Base-by-base conservation (phyloP, 148 eudicot species). In the Camellia lanceoleosa region DNA sequence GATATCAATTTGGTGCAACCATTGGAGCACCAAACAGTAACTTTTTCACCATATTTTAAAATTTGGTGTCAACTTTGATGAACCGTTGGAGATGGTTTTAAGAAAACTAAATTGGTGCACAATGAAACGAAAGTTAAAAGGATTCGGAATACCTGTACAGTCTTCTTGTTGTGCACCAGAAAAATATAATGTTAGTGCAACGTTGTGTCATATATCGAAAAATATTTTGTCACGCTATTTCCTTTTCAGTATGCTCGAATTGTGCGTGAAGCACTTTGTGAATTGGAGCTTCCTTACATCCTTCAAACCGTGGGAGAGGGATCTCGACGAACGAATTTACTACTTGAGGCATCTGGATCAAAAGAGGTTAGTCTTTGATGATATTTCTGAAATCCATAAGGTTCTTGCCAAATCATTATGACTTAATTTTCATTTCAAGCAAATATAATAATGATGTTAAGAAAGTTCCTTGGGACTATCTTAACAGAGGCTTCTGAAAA, bases 211-310 rank as follows among this genome's bases (percentile, higher is more conserved):
- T 78, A 30, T 59, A 14, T 52, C 38, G 1, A 30, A 55, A 66
- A 6, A n/a, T 65, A 5, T 47, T 56, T 38, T 58, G 59, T 68
- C 11, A 60, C 16, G 46, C 42, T 43, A n/a, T 46, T 80, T 5
- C 16, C 68, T 56, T 76, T 59, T 73, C 80, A 89, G 92, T 79
- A 87, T 85, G 87, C 92, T 55, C 86, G 90, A 44, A 84, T 89
- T 68, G 88, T 89, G n/a, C 87, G 92, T 52, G 92, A 89, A 85
- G 87, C 86, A 15, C 87, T 89, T 18, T 87, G 92, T 84, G 92
- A 89, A 77, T 54, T 89, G 85, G 92, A 89, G 82, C 86, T 87
- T 52, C 92, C 90, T 60, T 89, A 89, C 68, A 62, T 87, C 73
- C 88, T 83, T 58, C 87, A 66, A 72, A 85, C 81, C 64, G 90